Evolutionary conservation across 768 basidiomycete genomes (phyloP), one percentile per base, ranked within the genome.

Genomic region (Pisolithus albus): DNA sequence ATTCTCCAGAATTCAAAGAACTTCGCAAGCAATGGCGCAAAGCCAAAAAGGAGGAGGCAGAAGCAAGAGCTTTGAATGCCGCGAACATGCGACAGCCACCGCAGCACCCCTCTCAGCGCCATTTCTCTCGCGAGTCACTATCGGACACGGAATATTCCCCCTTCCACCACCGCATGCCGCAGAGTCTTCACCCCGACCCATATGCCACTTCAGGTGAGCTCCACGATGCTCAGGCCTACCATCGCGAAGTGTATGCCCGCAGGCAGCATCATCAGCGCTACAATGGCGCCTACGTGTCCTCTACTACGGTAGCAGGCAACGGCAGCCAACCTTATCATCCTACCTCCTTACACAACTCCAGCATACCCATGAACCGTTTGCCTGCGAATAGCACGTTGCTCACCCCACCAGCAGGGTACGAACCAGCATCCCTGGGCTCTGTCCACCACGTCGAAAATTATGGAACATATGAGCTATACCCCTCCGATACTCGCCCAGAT

Each of bases 1-100:
- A 46, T 21, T 44, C 52, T 57, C 43, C 71, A 97, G 95, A 98
- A 75, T 99, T 98, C 78, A 97, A 95, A 64, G 95, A 98, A 64
- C 82, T 97, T 61, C 84, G 95, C 51, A 97, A 94, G 68, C 86
- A 88, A 60, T 96, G 95, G 93, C 84, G 93, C 39, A 91, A 91
- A 73, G 80, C 83, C 58, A 96, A 94, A 75, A 92, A 94, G 69
- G 90, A 92, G 62, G 69, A 69, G 46, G 60, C 63, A n/a, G 71
- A 71, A 46, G 47, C 60, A 13, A 60, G 54, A 23, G 52, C 54
- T 41, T 50, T 61, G 19, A 56, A 57, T 24, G 42, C n/a, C 9
- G 52, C 37, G 32, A 19, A 8, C 46, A 47, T 41, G 32, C 64
- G 44, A 36, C 56, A 55, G 28, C 50, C 46, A 46, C 59, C 66